Evolutionary conservation across 306 rosid species (phyloP).

Genomic region (Cucurbita moschata): DNA sequence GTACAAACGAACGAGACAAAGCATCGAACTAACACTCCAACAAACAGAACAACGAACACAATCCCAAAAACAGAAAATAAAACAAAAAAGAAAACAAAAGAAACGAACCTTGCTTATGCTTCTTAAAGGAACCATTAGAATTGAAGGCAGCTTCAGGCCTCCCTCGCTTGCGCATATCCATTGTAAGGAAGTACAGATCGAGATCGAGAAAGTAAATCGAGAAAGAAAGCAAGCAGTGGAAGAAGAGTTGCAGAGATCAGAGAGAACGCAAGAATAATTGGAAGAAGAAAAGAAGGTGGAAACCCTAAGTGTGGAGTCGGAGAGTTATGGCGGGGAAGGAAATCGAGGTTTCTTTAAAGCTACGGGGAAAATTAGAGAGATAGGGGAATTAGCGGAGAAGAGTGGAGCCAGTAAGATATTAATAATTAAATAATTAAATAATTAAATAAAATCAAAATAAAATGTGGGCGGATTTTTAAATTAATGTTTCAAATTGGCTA

Average conservation of each 20-base stretch:
- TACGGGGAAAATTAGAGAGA: background rate
- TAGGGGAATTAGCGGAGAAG: conserved; percentile 4
- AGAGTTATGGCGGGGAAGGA: conserved; percentile 16
- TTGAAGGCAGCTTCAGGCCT: conserved; percentile 34
- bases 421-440: background rate
- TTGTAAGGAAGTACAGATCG: conserved; percentile 17
- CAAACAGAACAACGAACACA: background rate
- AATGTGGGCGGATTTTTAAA: background rate
- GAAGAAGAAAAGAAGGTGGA: conserved; percentile 10
- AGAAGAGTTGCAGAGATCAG: background rate
- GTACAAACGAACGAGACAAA: background rate
- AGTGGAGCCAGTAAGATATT: background rate
- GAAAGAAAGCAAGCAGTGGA: background rate
- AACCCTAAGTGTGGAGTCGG: conserved; percentile 23
- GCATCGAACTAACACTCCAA: background rate
- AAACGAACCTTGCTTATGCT: conserved; percentile 42
- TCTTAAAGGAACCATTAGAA: conserved; percentile 53
- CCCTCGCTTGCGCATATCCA: conserved; percentile 61
- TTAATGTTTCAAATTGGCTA: background rate
- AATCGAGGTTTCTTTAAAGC: background rate
- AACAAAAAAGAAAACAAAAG: background rate
- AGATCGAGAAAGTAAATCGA: conserved; percentile 26
- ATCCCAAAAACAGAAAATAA: background rate
- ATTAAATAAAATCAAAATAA: too few relatives aligned
- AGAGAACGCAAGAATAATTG: background rate